Base-by-base conservation (phyloP, 805 yeast species). In the Groenewaldozyma tartarivorans region DNA sequence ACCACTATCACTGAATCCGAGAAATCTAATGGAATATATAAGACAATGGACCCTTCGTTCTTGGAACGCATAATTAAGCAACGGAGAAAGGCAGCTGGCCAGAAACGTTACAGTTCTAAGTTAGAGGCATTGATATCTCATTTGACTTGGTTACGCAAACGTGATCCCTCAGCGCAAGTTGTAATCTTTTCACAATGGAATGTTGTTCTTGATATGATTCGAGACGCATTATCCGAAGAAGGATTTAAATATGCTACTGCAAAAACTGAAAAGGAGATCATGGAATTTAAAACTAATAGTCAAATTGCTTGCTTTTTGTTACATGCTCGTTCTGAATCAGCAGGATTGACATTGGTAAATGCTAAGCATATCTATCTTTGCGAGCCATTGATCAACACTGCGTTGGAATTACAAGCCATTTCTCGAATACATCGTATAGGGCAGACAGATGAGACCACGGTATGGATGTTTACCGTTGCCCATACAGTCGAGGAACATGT, bases 361-460 rank as follows among this genome's bases (percentile, higher is more conserved):
- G 97, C 98, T 0, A 81, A 83, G 2, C 96, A 92, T 57, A 90
- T 92, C 0, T 81, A 88, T 46, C 58, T 92, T 4, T 83, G 96
- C 58, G 98, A 92, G 61, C 97, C 98, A 1, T 67, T 92, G 43
- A 80, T 92, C 13, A 87, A 87, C 53, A 76, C 88, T 1, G 81
- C 95, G 2, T 67, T 87, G 36, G 97, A 92, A 51, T 57, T 85
- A 13, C 98, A 90, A 57, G 96, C 97, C 0, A 81, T 88, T 40
- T 84, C 94, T 38, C 72, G 98, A 47, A 77, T 92, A 33, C 95
- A 90, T 56, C 66, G 98, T 47, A 88, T 90, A 55, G 98, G 98
- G 0, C 98, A 92, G 59, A 71, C 69, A 2, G 66, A 70, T 34
- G 77, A 74, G 13, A 92, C 98, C 0, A 81, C 79, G 1, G 94